Evolutionary conservation across 2,329 filamentous ascomycete species (phyloP).

Genomic region (Aspergillus amoenus): DNA sequence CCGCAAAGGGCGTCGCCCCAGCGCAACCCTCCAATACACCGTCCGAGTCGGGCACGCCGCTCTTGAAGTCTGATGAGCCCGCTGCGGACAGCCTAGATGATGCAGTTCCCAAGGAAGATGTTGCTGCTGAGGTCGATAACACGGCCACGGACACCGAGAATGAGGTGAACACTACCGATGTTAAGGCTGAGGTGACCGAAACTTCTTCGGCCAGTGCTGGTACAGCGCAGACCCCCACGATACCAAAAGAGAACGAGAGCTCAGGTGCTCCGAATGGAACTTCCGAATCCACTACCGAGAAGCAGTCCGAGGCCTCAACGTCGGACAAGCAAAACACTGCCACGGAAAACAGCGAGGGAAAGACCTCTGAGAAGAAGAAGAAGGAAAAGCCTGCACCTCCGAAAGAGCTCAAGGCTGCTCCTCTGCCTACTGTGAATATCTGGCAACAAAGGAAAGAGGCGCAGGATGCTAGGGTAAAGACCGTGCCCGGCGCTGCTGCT

Average conservation of each 20-base stretch:
- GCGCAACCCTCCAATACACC: slow-evolving; percentile 45
- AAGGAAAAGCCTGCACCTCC: slow-evolving; percentile 62
- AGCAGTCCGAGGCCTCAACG: slow-evolving; percentile 61
- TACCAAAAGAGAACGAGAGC: slow-evolving; percentile 60
- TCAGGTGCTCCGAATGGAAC: slow-evolving; percentile 63
- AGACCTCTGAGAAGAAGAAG: slow-evolving; percentile 61
- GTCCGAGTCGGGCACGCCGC: slow-evolving; percentile 30
- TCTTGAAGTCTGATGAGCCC: slow-evolving; percentile 32
- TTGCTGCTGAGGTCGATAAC: slow-evolving; percentile 40
- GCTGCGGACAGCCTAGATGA: slow-evolving; percentile 27
- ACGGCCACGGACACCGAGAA: slow-evolving; percentile 30
- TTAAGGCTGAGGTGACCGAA: slow-evolving; percentile 38
- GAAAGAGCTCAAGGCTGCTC: slow-evolving; percentile 72
- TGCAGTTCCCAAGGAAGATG: slow-evolving; percentile 49
- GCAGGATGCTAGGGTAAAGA: slow-evolving; percentile 52
- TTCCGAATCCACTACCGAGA: slow-evolving; percentile 67
- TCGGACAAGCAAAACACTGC: slow-evolving; percentile 54
- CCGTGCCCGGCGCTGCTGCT: slow-evolving; percentile 26
- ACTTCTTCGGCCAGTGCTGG: slow-evolving; percentile 56
- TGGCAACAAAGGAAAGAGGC: slow-evolving; percentile 80
- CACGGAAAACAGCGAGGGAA: slow-evolving; percentile 51
- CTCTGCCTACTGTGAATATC: slow-evolving; percentile 78
- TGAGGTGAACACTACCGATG: slow-evolving; percentile 30
- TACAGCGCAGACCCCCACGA: slow-evolving; percentile 53
- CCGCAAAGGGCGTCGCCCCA: slow-evolving; percentile 74